Conservation (phyloP, 2,329 filamentous ascomycete genomes). For the Balansia obtecta region DNA sequence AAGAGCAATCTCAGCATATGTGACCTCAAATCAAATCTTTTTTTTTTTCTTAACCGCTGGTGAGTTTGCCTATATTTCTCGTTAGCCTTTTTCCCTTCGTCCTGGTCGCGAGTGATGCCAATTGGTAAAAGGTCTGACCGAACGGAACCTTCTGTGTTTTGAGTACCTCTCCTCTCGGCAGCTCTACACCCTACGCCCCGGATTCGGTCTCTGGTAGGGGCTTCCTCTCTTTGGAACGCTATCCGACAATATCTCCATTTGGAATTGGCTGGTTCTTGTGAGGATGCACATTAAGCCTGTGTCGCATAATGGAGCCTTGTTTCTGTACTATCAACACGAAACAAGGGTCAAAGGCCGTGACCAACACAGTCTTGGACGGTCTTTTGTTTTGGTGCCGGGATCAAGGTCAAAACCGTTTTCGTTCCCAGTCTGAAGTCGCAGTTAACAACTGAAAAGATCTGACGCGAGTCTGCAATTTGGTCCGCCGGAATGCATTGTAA, state of each 20-base stretch:
- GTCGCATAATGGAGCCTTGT: slow-evolving; percentile 41
- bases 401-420: slow-evolving; percentile 33
- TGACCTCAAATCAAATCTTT: not conserved
- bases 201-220: not conserved
- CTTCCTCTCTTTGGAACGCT: not conserved
- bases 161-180: slow-evolving; percentile 9
- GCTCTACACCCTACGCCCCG: not conserved
- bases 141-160: slow-evolving; percentile 34
- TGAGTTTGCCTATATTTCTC: not conserved
- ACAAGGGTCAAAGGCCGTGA: slow-evolving; percentile 47
- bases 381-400: not conserved
- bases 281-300: not conserved
- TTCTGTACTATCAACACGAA: slow-evolving; percentile 29
- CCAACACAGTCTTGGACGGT: slow-evolving; percentile 31
- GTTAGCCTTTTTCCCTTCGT: not conserved
- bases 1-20: not conserved
- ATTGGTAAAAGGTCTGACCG: slow-evolving; percentile 55
- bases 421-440: slow-evolving; percentile 36
- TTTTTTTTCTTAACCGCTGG: not conserved
- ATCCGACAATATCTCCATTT: not conserved
- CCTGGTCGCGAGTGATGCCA: slow-evolving; percentile 35
- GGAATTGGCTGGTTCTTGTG: not conserved
- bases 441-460: slow-evolving; percentile 65
- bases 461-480: slow-evolving; percentile 27
- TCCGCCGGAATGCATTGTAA: not conserved